Percentiles rank a stretch among this genome's conserved stretches.
These are phyloP conservation scores for Ganoderma multipileum DNA, from an alignment of 1,284 basidiomycete species.

Conservation along the genomic window DNA sequence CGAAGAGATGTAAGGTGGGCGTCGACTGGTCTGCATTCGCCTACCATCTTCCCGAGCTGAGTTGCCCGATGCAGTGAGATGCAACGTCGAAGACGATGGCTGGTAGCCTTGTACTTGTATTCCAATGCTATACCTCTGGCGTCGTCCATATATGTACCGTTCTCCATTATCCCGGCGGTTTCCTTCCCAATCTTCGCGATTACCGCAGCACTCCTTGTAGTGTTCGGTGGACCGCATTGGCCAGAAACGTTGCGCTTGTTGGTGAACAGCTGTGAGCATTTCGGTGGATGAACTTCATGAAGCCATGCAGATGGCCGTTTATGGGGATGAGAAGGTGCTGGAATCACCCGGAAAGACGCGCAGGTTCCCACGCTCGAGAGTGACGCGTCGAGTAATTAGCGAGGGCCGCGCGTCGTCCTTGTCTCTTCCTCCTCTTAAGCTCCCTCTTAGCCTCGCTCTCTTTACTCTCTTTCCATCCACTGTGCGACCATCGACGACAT, in stretches of 20 bases:
- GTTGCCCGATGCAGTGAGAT: neutral
- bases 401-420: conserved; percentile 54
- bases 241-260: neutral
- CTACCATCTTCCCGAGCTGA: neutral
- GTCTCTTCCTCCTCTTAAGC: conserved; percentile 36
- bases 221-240: neutral
- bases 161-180: neutral
- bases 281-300: neutral
- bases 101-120: neutral
- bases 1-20: conserved; percentile 50
- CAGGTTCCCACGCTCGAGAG: conserved; percentile 44
- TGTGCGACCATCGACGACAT: conserved; percentile 32
- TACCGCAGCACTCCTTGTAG: conserved; percentile 1
- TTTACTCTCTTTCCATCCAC: conserved; percentile 30
- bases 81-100: neutral
- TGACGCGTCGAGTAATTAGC: conserved; percentile 43
- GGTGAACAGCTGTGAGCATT: neutral
- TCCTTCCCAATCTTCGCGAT: neutral
- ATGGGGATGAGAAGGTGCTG: conserved; percentile 27
- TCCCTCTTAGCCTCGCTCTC: conserved; percentile 26
- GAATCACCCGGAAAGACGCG: conserved; percentile 35
- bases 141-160: neutral
- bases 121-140: neutral
- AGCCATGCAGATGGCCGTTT: neutral
- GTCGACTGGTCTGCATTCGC: neutral